Evolutionary conservation across 345 rosid genomes (phyloP).

Genomic region (sweet orange (Citrus sinensis)): DNA sequence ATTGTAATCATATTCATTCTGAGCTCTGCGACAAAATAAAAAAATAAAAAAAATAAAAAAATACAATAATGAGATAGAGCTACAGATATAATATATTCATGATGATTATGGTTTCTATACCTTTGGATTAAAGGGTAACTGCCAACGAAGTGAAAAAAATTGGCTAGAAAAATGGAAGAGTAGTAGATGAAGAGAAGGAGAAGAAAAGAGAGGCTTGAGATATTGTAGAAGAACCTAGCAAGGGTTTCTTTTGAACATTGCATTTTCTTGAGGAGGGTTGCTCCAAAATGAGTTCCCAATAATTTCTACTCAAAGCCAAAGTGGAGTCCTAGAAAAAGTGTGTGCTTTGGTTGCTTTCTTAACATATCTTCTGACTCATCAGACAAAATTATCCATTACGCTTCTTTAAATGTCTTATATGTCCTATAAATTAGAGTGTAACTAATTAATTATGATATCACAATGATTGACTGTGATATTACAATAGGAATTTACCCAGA

Average conservation of each 20-base stretch:
- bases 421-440: neutral
- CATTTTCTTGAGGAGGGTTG: slow-evolving; percentile 44
- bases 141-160: slow-evolving; percentile 61
- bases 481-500: too few relatives aligned
- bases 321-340: slow-evolving; percentile 16
- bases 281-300: slow-evolving; percentile 21
- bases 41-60: neutral
- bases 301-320: slow-evolving; percentile 22
- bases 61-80: neutral
- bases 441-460: neutral
- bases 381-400: slow-evolving; percentile 23
- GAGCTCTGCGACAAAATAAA: slow-evolving; percentile 38
- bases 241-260: slow-evolving; percentile 79
- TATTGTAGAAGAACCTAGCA: slow-evolving; percentile 60
- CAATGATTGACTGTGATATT: too few relatives aligned
- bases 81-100: neutral
- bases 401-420: slow-evolving; percentile 15
- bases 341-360: slow-evolving; percentile 21
- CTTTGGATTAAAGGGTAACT: slow-evolving; percentile 62
- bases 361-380: slow-evolving; percentile 6
- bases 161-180: slow-evolving; percentile 56
- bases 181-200: slow-evolving; percentile 66
- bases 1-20: slow-evolving; percentile 48
- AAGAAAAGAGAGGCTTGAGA: slow-evolving; percentile 63
- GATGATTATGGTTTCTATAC: slow-evolving; percentile 13